Evolutionary conservation across 2,329 filamentous ascomycete species (phyloP).

Genomic region (Ophiocordyceps camponoti-leonardi): DNA sequence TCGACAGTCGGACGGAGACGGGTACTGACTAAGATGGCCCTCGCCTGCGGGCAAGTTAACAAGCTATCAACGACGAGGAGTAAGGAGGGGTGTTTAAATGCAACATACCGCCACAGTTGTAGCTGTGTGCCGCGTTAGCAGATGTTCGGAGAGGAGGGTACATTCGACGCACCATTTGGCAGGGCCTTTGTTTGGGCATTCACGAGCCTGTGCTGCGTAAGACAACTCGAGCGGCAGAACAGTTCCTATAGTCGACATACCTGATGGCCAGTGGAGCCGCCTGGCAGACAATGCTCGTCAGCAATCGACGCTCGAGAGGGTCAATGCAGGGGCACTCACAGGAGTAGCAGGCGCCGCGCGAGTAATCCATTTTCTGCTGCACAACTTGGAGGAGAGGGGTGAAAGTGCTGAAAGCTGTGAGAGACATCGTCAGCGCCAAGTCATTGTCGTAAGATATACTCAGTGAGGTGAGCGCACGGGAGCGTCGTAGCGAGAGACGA

Average conservation of each 20-base stretch:
- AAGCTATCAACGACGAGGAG: not conserved
- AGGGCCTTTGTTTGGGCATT: constrained; percentile 71
- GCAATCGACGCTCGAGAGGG: not conserved
- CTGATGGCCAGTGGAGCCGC: constrained; percentile 59
- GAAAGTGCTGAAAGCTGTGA: not conserved
- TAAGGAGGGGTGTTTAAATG: not conserved
- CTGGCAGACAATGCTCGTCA: constrained; percentile 20
- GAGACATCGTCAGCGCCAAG: not conserved
- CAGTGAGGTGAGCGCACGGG: not conserved
- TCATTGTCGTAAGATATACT: not conserved
- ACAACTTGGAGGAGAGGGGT: too few relatives aligned
- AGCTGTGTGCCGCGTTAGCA: constrained; percentile 28
- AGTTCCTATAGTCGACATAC: constrained; percentile 26
- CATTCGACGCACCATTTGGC: constrained; percentile 53
- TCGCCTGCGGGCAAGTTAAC: constrained; percentile 19
- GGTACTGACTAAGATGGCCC: constrained; percentile 60
- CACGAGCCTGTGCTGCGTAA: constrained; percentile 44
- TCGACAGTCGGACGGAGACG: not conserved
- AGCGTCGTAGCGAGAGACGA: not conserved
- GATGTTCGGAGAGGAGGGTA: not conserved
- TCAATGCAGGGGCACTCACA: constrained; percentile 17
- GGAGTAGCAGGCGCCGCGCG: constrained; percentile 32
- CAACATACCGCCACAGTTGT: constrained; percentile 61
- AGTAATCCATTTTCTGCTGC: constrained; percentile 21
- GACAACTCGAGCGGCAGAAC: not conserved